Evolutionary conservation across 225 moss, liverwort and hornwort genomes (phyloP).

Genomic region (Physcomitrellopsis africana): DNA sequence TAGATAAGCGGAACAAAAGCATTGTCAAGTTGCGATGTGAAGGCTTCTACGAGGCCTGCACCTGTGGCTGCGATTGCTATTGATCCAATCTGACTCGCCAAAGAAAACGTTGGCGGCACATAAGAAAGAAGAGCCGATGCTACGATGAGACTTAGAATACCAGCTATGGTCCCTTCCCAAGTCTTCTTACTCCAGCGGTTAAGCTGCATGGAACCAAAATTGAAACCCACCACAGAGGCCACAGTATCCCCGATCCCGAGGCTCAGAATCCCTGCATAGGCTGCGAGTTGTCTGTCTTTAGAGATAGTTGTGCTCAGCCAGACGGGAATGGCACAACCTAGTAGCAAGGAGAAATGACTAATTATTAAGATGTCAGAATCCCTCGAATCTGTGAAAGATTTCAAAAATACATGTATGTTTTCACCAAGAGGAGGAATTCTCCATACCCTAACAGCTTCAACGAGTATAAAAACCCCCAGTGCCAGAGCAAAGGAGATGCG

Average conservation of each 20-base stretch:
- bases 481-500: conserved; percentile 86
- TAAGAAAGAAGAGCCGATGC: conserved; percentile 53
- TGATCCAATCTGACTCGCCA: conserved; percentile 46
- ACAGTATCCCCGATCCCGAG: conserved; percentile 90
- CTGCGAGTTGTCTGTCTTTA: conserved; percentile 67
- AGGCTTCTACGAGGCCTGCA: conserved; percentile 84
- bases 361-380: conserved; percentile 85
- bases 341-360: conserved; percentile 91
- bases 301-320: conserved; percentile 74
- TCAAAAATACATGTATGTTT: conserved; percentile 65
- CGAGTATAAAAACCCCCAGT: conserved; percentile 70
- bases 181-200: conserved; percentile 82
- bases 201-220: conserved; percentile 72
- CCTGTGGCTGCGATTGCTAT: conserved; percentile 53
- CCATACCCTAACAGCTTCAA: conserved; percentile 83
- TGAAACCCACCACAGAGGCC: conserved; percentile 90
- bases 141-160: conserved; percentile 58
- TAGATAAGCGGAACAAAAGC: conserved; percentile 89
- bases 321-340: conserved; percentile 95
- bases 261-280: conserved; percentile 89
- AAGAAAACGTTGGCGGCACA: conserved; percentile 37
- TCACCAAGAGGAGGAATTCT: conserved; percentile 75
- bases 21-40: conserved; percentile 89
- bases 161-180: conserved; percentile 81
- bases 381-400: conserved; percentile 77